phyloP scores from a whole-genome alignment of 371 early-diverging fungal species.

The Umbelopsis sp. region DNA sequence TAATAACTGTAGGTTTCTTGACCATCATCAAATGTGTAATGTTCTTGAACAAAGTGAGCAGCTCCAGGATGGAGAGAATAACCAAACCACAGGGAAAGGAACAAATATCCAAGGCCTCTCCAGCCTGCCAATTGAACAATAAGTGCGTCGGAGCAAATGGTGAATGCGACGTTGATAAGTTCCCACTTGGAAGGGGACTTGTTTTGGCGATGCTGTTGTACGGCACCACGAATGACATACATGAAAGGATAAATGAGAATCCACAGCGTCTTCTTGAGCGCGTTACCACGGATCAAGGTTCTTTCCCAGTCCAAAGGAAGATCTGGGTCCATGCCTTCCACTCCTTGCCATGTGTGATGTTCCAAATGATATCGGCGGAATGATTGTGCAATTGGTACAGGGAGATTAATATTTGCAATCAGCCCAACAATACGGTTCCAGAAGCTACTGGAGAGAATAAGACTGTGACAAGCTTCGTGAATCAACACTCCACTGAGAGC shows the following conservation, averaged over 20 bases:
- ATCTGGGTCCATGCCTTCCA: slow-evolving; percentile 94
- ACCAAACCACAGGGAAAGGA: slow-evolving; percentile 84
- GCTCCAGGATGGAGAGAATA: slow-evolving; percentile 95
- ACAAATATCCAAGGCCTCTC: slow-evolving; percentile 75
- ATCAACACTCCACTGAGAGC: slow-evolving; percentile 80
- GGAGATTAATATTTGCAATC: slow-evolving; percentile 85
- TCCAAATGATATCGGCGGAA: slow-evolving; percentile 95
- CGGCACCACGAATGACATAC: slow-evolving; percentile 89
- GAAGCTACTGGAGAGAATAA: slow-evolving; percentile 70
- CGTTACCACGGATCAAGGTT: slow-evolving; percentile 77
- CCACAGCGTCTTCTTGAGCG: slow-evolving; percentile 78
- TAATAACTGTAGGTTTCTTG: slow-evolving; percentile 99
- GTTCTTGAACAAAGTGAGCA: slow-evolving; percentile 98
- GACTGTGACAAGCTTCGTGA: slow-evolving; percentile 92
- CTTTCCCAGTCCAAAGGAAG: slow-evolving; percentile 91
- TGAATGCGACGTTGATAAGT: slow-evolving; percentile 75
- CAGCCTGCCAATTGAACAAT: slow-evolving; percentile 68
- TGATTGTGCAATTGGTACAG: slow-evolving; percentile 80
- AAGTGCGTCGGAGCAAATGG: slow-evolving; percentile 61
- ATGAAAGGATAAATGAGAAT: slow-evolving; percentile 86
- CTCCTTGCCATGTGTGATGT: slow-evolving; percentile 97
- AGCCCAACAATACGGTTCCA: slow-evolving; percentile 83
- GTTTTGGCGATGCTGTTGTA: slow-evolving; percentile 67
- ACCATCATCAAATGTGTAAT: slow-evolving; percentile 94
- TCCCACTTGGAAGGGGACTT: slow-evolving; percentile 79